Evolutionary conservation across 345 rosid species (phyloP).

Genomic region (Murraya paniculata): DNA sequence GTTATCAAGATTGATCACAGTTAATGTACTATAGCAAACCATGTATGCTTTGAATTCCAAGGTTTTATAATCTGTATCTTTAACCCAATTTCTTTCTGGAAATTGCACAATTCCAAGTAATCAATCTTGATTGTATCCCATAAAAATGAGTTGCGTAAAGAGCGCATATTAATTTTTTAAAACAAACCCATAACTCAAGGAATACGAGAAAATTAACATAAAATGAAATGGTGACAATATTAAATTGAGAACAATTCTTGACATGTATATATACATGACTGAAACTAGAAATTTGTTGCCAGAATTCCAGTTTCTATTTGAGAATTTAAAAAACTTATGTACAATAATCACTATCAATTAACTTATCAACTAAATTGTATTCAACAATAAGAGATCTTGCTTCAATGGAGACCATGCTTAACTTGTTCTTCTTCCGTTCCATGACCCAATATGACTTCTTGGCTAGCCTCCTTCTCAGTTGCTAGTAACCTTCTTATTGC

Average conservation of each 20-base stretch:
- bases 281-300: neutral
- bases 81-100: no score
- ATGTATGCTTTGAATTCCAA: no score
- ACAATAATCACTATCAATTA: neutral
- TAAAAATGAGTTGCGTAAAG: no score
- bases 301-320: no score
- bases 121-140: no score
- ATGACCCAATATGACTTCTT: neutral
- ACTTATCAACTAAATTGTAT: neutral
- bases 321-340: neutral
- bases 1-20: no score
- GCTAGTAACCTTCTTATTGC: neutral
- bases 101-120: no score
- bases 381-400: neutral
- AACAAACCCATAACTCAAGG: neutral
- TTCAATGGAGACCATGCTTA: neutral
- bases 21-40: no score
- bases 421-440: neutral
- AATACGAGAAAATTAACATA: neutral
- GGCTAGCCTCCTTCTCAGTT: slow-evolving; percentile 15
- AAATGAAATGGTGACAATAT: neutral
- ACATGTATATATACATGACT: neutral
- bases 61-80: no score
- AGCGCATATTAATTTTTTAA: no score
- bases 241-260: neutral